phyloP scores from a whole-genome alignment of 768 basidiomycete genomes.

The Termitomyces sp. region DNA sequence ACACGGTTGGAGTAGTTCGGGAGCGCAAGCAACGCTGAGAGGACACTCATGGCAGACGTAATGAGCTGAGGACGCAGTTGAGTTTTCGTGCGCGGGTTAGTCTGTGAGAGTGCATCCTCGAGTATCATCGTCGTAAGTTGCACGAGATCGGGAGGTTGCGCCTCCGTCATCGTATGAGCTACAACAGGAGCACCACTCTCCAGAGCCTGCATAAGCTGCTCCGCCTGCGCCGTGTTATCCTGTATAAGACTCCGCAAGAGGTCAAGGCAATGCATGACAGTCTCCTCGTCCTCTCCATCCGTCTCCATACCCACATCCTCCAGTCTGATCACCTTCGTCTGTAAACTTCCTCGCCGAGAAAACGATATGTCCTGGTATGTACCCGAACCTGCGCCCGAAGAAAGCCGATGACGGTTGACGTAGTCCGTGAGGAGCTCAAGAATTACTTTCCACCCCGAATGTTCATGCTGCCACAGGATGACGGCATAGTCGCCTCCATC shows the following conservation, averaged over 20 bases:
- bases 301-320: constrained; percentile 73
- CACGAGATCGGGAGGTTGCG: constrained; percentile 64
- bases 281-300: constrained; percentile 48
- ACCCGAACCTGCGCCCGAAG: constrained; percentile 22
- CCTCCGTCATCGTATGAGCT: constrained; percentile 43
- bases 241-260: constrained; percentile 74
- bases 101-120: constrained; percentile 66
- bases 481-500: constrained; percentile 67
- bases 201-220: constrained; percentile 60
- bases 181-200: constrained; percentile 53
- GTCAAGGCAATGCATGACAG: constrained; percentile 71
- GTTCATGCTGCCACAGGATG: constrained; percentile 74
- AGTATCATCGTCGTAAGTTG: constrained; percentile 78
- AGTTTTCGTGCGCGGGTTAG: constrained; percentile 30
- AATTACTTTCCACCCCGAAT: constrained; percentile 84
- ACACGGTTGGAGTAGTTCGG: constrained; percentile 76
- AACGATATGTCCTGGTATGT: constrained; percentile 51
- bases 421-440: constrained; percentile 79
- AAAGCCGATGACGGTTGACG: constrained; percentile 50
- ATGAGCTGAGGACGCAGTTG: constrained; percentile 58
- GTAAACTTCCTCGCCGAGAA: constrained; percentile 33
- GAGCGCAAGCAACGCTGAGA: constrained; percentile 68
- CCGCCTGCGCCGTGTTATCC: constrained; percentile 59
- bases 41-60: constrained; percentile 76
- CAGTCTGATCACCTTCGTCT: constrained; percentile 40